phyloP scores from a whole-genome alignment of 2,329 filamentous ascomycete genomes.

The Cercospora zeae-maydis region DNA sequence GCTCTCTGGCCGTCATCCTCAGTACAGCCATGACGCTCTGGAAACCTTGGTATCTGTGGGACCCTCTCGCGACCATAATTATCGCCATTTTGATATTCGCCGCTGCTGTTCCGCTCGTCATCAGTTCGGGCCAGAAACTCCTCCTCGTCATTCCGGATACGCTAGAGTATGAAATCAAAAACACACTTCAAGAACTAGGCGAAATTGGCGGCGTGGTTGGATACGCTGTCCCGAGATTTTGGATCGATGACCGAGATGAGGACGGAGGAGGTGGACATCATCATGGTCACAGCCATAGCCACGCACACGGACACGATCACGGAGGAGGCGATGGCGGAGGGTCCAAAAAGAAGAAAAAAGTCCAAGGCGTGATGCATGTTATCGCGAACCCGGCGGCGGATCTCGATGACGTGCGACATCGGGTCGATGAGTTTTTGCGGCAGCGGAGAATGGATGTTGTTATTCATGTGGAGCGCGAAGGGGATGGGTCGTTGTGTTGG shows the following conservation, averaged over 20 bases:
- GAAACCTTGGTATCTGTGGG: constrained; percentile 88
- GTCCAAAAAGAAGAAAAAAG: constrained; percentile 42
- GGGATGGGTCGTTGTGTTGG: constrained; percentile 61
- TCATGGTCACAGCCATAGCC: constrained; percentile 44
- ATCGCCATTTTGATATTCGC: constrained; percentile 91
- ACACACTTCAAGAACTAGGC: constrained; percentile 77
- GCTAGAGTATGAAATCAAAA: constrained; percentile 82
- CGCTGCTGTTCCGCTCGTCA: constrained; percentile 85
- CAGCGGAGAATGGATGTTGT: constrained; percentile 74
- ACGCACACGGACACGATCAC: constrained; percentile 27
- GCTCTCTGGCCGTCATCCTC: constrained; percentile 88
- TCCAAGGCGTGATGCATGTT: constrained; percentile 83
- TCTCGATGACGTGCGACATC: constrained; percentile 75
- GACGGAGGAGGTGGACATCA: constrained; percentile 32
- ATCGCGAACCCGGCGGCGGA: constrained; percentile 69
- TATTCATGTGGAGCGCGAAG: constrained; percentile 83
- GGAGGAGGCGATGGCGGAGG: background rate
- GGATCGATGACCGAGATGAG: constrained; percentile 69
- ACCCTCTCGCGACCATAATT: constrained; percentile 87
- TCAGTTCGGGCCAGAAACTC: constrained; percentile 75
- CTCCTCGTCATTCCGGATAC: constrained; percentile 81
- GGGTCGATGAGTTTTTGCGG: constrained; percentile 68
- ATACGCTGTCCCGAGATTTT: constrained; percentile 86
- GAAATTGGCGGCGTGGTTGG: constrained; percentile 78
- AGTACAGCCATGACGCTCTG: constrained; percentile 85